phyloP scores from a whole-genome alignment of 1,139 yeast genomes.

The Kurtzmaniella quercitrusa region DNA sequence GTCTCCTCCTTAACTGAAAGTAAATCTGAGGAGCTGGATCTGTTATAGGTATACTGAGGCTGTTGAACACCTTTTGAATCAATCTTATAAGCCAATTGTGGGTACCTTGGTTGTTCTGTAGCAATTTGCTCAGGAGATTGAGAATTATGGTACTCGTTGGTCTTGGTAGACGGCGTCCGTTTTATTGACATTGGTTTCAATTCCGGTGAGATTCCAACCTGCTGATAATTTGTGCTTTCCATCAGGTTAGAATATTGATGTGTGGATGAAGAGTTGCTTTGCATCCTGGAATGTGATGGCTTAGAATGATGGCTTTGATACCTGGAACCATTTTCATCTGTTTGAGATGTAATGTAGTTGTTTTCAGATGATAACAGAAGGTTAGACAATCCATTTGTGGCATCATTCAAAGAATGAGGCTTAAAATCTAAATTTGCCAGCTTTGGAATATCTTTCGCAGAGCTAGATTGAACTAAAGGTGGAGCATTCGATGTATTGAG shows the following conservation, averaged over 20 bases:
- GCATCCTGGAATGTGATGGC: background rate
- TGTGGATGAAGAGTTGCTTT: background rate
- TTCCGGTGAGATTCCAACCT: background rate
- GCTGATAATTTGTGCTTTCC: background rate
- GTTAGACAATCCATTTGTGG: background rate
- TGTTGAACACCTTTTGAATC: background rate
- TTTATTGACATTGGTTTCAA: background rate
- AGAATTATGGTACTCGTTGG: background rate
- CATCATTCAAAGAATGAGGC: background rate
- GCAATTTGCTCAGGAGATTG: background rate
- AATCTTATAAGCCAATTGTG: background rate
- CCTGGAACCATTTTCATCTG: background rate
- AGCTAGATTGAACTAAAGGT: background rate
- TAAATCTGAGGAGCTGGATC: background rate
- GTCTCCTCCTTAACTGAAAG: background rate
- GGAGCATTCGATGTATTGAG: background rate
- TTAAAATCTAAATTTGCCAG: background rate
- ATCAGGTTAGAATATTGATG: background rate
- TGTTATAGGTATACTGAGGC: background rate
- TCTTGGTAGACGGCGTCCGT: too few species aligned
- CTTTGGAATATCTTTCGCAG: background rate
- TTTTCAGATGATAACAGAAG: background rate
- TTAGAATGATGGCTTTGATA: background rate
- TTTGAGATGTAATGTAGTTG: background rate
- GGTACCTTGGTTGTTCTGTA: background rate